These are phyloP conservation scores for Diversispora eburnea DNA, from an alignment of 192 early-diverging fungal genomes.

Conservation along the genomic window DNA sequence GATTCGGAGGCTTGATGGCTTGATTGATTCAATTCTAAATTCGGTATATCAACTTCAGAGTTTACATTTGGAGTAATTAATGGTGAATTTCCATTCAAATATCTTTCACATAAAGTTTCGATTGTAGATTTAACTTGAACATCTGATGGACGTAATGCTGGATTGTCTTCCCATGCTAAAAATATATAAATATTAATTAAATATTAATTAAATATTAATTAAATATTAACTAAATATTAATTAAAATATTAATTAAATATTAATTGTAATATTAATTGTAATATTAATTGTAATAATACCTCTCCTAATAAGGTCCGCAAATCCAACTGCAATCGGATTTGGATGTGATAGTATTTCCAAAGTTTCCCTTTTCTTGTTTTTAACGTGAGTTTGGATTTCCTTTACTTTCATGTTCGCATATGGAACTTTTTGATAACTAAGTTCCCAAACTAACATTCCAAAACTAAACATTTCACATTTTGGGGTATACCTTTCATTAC, in stretches of 20 bases:
- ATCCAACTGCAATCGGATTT: neutral
- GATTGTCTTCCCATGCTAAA: neutral
- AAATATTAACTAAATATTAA: neutral
- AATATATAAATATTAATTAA: neutral
- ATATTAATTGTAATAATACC: neutral
- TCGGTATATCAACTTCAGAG: too few species aligned
- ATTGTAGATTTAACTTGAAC: too few species aligned
- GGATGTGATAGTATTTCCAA: neutral
- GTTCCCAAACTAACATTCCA: neutral
- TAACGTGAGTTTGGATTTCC: neutral
- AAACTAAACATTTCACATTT: neutral
- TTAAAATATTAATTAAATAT: neutral
- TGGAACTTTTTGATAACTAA: neutral
- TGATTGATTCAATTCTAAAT: too few species aligned
- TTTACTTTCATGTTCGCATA: neutral
- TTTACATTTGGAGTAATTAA: too few species aligned
- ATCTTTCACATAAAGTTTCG: too few species aligned
- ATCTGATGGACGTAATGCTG: too few species aligned
- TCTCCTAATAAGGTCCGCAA: neutral
- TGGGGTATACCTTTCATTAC: neutral
- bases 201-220: neutral
- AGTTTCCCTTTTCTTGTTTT: neutral
- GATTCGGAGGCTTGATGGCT: too few species aligned
- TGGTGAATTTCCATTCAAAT: too few species aligned
- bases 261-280: neutral